Percentiles rank a stretch among this genome's conserved stretches.
Evolutionary conservation across 257 asterid genomes (phyloP).

Genomic region (Solanum bulbocastanum): DNA sequence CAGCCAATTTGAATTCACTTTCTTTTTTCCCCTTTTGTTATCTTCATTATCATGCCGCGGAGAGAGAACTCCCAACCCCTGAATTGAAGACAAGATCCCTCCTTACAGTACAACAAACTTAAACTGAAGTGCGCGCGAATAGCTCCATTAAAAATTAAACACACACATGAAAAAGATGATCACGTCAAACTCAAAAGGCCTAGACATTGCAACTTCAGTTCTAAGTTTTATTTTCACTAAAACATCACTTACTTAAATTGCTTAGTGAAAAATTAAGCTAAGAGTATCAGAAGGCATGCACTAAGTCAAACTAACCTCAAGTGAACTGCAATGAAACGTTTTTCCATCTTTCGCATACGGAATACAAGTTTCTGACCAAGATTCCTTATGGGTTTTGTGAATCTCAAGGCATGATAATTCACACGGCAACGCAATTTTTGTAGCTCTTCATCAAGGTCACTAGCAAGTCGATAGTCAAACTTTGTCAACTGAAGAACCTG

Average conservation of each 20-base stretch:
- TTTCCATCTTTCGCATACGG: constrained; percentile 76
- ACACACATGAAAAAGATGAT: not conserved
- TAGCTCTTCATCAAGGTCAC: constrained; percentile 74
- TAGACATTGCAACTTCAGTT: not conserved
- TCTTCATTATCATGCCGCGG: not conserved
- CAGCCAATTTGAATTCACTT: not conserved
- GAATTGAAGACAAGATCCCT: not conserved
- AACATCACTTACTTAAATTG: not conserved
- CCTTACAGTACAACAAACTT: not conserved
- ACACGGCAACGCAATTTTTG: constrained; percentile 94
- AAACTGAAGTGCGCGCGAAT: not conserved
- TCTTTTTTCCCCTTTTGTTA: not conserved
- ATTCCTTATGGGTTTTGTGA: constrained; percentile 69
- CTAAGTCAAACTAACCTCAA: constrained; percentile 52
- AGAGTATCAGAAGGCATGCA: not conserved
- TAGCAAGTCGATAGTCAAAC: constrained; percentile 93
- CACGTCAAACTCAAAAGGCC: not conserved
- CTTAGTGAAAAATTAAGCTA: not conserved
- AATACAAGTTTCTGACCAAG: constrained; percentile 74
- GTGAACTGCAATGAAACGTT: constrained; percentile 86
- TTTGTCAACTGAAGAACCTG: constrained; percentile 99
- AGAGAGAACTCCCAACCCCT: not conserved
- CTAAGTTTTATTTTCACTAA: not conserved
- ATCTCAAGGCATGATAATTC: constrained; percentile 87
- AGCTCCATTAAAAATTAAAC: not conserved